Percentiles rank a stretch among this genome's conserved stretches.
phyloP scores from a whole-genome alignment of 345 rosid genomes.

The Balakata baccata region DNA sequence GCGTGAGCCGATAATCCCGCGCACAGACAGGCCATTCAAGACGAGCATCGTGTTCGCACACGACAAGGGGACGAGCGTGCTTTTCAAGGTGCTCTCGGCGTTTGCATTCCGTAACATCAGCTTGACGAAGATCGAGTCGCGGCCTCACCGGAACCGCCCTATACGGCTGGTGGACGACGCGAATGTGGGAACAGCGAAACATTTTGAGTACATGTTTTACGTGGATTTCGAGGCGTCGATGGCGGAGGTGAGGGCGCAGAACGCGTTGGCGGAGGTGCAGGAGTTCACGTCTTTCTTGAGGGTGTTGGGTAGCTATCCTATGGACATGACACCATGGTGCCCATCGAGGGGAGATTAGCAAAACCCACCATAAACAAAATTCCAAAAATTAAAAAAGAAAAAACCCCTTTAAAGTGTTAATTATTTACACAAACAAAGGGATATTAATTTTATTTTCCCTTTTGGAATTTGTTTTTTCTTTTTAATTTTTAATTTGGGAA shows the following conservation, averaged over 20 bases:
- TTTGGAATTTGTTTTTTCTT: neutral
- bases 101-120: slow-evolving; percentile 90
- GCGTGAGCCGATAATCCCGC: slow-evolving; percentile 91
- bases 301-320: slow-evolving; percentile 95
- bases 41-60: slow-evolving; percentile 98
- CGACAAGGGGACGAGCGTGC: slow-evolving; percentile 83
- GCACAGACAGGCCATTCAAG: slow-evolving; percentile 91
- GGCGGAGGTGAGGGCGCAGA: slow-evolving; percentile 92
- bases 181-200: slow-evolving; percentile 72
- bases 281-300: slow-evolving; percentile 96
- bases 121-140: slow-evolving; percentile 84
- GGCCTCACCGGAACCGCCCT: slow-evolving; percentile 87
- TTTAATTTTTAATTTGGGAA: slow-evolving; percentile 5
- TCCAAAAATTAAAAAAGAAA: no score
- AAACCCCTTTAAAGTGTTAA: neutral
- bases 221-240: slow-evolving; percentile 93
- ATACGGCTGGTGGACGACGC: slow-evolving; percentile 74
- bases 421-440: slow-evolving; percentile 28
- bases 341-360: slow-evolving; percentile 46
- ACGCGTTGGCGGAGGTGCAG: slow-evolving; percentile 97
- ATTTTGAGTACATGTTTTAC: slow-evolving; percentile 88
- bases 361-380: no score
- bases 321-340: slow-evolving; percentile 98
- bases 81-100: slow-evolving; percentile 88
- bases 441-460: slow-evolving; percentile 14